Percentiles rank a stretch among this genome's conserved stretches.
Evolutionary conservation across 108 stramenopile species (phyloP).

Genomic region (Parietichytrium sp.): DNA sequence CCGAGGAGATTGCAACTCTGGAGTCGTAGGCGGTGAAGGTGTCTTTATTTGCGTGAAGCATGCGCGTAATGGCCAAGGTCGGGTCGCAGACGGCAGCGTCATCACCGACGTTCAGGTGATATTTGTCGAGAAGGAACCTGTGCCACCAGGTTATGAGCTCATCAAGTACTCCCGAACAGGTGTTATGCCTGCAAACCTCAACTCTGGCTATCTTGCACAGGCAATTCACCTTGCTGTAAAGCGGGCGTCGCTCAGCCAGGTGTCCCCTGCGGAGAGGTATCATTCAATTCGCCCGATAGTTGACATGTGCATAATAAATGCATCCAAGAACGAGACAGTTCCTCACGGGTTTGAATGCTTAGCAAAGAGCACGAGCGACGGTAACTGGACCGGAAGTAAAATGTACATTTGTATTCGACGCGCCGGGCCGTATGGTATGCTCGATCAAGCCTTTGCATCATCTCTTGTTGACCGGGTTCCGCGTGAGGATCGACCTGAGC

Average conservation of each 20-base stretch:
- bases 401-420: conserved; percentile 17
- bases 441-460: not conserved
- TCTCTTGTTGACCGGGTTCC: conserved; percentile 16
- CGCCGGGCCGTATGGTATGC: not conserved
- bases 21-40: conserved; percentile 14
- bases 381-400: conserved; percentile 39
- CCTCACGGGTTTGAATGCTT: conserved; percentile 3
- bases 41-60: conserved; percentile 34
- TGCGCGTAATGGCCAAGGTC: too few species aligned
- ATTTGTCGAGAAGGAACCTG: conserved; percentile 26
- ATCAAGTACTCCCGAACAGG: not conserved
- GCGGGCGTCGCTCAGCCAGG: not conserved
- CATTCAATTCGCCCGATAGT: not conserved
- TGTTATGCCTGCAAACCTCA: conserved; percentile 15
- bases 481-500: not conserved
- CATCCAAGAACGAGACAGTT: conserved; percentile 5
- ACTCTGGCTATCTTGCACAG: conserved; percentile 12
- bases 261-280: not conserved
- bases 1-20: conserved; percentile 21
- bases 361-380: conserved; percentile 8
- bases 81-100: too few species aligned
- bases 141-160: not conserved
- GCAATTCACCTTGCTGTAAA: conserved; percentile 1
- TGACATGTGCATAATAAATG: conserved; percentile 33
- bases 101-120: not conserved